Percentiles rank a stretch among this genome's conserved stretches.
Evolutionary conservation across 192 early-diverging fungal species (phyloP).

Genomic region (Gamsiella multidivaricata): DNA sequence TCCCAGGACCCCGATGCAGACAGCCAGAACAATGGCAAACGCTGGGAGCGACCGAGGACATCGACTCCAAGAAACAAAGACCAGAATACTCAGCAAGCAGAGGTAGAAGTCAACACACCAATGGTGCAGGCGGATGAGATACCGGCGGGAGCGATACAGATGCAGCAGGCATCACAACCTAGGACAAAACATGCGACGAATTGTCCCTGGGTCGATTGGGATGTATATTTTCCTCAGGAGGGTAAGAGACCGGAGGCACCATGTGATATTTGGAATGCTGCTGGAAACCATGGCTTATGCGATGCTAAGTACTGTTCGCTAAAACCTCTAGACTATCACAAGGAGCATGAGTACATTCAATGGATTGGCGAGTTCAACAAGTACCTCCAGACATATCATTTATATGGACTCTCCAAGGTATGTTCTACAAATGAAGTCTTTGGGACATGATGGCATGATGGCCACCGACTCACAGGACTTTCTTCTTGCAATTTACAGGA

Average conservation of each 20-base stretch:
- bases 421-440: neutral
- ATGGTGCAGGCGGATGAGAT: slow-evolving; percentile 42
- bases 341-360: slow-evolving; percentile 21
- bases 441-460: neutral
- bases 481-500: neutral
- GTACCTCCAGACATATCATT: slow-evolving; percentile 14
- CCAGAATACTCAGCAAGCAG: neutral
- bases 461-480: neutral
- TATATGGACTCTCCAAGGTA: slow-evolving; percentile 15
- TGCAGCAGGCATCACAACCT: neutral
- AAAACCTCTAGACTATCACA: slow-evolving; percentile 40
- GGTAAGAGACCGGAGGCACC: slow-evolving; percentile 5
- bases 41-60: slow-evolving; percentile 25
- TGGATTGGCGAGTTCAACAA: slow-evolving; percentile 35
- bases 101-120: slow-evolving; percentile 9
- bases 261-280: neutral
- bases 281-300: too few species aligned
- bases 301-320: too few species aligned
- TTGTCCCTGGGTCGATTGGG: slow-evolving; percentile 46
- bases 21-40: slow-evolving; percentile 14
- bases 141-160: slow-evolving; percentile 20
- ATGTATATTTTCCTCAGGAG: slow-evolving; percentile 34
- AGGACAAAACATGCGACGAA: neutral
- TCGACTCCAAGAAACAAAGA: neutral
- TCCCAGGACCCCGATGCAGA: slow-evolving; percentile 27